Evolutionary conservation across 2,329 filamentous ascomycete genomes (phyloP).

Genomic region (Orbilia quercus): DNA sequence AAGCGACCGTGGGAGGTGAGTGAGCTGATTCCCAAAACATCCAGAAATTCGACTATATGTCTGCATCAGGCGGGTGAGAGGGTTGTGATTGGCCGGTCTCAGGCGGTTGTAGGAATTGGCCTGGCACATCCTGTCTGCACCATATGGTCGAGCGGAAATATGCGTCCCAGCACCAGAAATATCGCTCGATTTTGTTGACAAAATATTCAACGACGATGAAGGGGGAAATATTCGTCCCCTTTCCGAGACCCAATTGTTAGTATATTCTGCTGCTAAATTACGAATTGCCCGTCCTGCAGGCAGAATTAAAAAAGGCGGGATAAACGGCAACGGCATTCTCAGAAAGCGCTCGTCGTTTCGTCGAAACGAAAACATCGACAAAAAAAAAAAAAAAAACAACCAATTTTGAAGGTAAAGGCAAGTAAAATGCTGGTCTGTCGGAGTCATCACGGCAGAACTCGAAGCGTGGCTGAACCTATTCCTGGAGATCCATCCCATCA

Average conservation of each 20-base stretch:
- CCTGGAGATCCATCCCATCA: conserved; percentile 43
- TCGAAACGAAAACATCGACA: conserved; percentile 25
- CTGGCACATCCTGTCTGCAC: too few relatives aligned
- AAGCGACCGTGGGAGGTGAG: too few relatives aligned
- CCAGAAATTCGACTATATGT: conserved; percentile 31
- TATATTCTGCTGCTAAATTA: conserved; percentile 50
- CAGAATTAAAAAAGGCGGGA: conserved; percentile 30
- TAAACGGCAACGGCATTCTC: conserved; percentile 27
- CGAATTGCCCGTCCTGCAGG: conserved; percentile 28
- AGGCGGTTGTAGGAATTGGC: conserved; percentile 23
- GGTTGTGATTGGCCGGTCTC: conserved; percentile 34
- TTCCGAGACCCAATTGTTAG: conserved; percentile 19
- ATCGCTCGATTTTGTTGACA: conserved; percentile 19
- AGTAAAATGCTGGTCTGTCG: too few relatives aligned
- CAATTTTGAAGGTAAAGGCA: too few relatives aligned
- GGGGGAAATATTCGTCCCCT: conserved; percentile 31
- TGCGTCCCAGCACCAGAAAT: conserved; percentile 13
- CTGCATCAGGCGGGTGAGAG: conserved; percentile 21
- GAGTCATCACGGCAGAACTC: conserved; percentile 53
- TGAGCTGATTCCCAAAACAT: conserved; percentile 16
- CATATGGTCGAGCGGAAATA: conserved; percentile 11
- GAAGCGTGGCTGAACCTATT: conserved; percentile 34
- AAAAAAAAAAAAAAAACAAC: too few relatives aligned
- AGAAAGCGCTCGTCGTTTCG: conserved; percentile 2
- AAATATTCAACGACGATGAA: not conserved